phyloP scores from a whole-genome alignment of 2,329 filamentous ascomycete species.

The Xylaria sp. region DNA sequence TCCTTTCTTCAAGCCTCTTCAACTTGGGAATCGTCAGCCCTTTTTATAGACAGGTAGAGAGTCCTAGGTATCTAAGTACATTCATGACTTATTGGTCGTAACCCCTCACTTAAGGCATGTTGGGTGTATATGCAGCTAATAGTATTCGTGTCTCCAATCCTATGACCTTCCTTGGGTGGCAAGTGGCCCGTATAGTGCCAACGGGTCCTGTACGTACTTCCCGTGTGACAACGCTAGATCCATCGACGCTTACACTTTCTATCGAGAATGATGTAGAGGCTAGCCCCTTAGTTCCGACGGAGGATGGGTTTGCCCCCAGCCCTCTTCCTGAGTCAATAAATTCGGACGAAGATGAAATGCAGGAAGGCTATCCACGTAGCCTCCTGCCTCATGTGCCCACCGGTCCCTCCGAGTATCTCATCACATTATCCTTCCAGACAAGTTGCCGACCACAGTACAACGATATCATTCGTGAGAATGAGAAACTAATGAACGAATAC shows the following conservation, averaged over 20 bases:
- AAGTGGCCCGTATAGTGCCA: too few species aligned
- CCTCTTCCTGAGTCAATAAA: conserved; percentile 17
- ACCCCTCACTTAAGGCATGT: too few species aligned
- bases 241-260: conserved; percentile 40
- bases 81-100: too few species aligned
- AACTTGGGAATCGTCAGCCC: too few species aligned
- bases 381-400: conserved; percentile 37
- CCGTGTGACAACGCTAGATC: conserved; percentile 35
- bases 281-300: conserved; percentile 37
- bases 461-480: conserved; percentile 52
- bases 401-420: conserved; percentile 51
- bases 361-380: conserved; percentile 31
- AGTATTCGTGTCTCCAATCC: too few species aligned
- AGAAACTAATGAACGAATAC: conserved; percentile 53
- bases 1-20: too few species aligned
- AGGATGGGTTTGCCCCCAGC: conserved; percentile 30
- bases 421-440: conserved; percentile 64
- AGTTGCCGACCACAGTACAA: conserved; percentile 59
- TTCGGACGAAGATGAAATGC: conserved; percentile 28
- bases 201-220: too few species aligned
- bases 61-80: too few species aligned
- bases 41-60: too few species aligned
- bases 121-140: too few species aligned
- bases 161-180: too few species aligned
- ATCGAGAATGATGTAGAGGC: conserved; percentile 39